A percentile compares a stretch with the other conserved stretches of the same genome.
These are phyloP conservation scores for Acorus gramineus DNA, from an alignment of 106 monocot genomes.

Conservation along the genomic window DNA sequence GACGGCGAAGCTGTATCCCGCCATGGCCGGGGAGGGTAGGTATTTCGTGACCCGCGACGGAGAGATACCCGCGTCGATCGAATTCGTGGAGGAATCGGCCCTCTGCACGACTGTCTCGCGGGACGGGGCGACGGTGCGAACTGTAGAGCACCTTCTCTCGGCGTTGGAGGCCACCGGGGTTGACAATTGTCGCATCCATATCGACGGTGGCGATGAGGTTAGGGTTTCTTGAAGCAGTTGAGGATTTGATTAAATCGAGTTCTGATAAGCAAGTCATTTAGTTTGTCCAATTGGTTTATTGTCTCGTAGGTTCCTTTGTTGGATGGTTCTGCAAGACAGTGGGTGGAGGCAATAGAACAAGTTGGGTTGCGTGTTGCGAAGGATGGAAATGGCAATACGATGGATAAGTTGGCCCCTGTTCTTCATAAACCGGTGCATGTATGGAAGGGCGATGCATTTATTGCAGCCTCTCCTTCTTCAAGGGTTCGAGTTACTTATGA, in stretches of 20 bases:
- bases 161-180: conserved; percentile 71
- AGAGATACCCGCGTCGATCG: conserved; percentile 51
- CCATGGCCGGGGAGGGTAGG: conserved; percentile 80
- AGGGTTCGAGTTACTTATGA: conserved; percentile 60
- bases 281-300: background rate
- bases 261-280: background rate
- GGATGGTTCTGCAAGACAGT: conserved; percentile 87
- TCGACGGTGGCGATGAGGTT: conserved; percentile 85
- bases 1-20: conserved; percentile 47
- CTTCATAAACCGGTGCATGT: conserved; percentile 46
- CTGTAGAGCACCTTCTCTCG: conserved; percentile 89
- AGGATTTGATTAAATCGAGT: background rate
- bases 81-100: conserved; percentile 31
- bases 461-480: conserved; percentile 72
- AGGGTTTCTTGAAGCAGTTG: background rate
- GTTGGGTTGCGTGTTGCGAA: conserved; percentile 49
- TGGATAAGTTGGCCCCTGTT: conserved; percentile 53
- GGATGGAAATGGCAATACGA: conserved; percentile 32
- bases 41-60: conserved; percentile 37
- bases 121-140: conserved; percentile 40
- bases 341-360: conserved; percentile 65
- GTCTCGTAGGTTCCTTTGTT: conserved; percentile 70
- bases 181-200: conserved; percentile 74
- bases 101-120: conserved; percentile 55
- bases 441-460: conserved; percentile 48